Base-by-base conservation (phyloP, 2,329 filamentous ascomycete genomes). In the Emmonsia crescens region DNA sequence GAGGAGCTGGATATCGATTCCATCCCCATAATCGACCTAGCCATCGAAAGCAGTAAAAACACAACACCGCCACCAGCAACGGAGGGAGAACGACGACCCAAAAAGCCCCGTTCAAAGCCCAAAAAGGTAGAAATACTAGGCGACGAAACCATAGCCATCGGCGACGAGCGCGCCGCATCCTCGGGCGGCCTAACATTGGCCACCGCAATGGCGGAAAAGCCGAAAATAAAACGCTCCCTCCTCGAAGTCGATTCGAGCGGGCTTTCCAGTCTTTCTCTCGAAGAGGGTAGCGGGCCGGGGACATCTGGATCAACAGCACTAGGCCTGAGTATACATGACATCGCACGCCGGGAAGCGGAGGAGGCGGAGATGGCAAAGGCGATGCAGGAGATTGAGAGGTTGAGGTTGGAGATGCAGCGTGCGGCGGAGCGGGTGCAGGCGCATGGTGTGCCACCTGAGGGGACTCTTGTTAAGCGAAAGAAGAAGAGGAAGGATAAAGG, bases 11-110 rank as follows among this genome's bases (percentile, higher is more conserved):
- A 99, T 71, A 87, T 99, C 51, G 94, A 99, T 74, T 85, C 90
- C 1, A 99, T 99, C 68, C 94, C 94, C 1, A 93, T 99, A 69
- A 94, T 99, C 85, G 86, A 96, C 71, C 81, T 99, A 55, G 87
- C 95, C 64, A 82, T 96, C 8, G 86, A 87, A 38, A 82, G 82
- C 63, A 72, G 81, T 9, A 74, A 73, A 33, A 5, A 21, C 9
- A 29, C 51, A 54, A 10, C 31, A 21, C 5, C n/a, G 6, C 29
- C 29, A 54, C 24, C 29, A 61, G 65, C 52, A 56, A 36, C n/a
- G 12, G 57, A 60, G 71, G 58, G 64, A 68, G 59, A 60, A 31
- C 27, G 38, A 29, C 27, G 68, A 63, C 57, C 64, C 62, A 71
- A 63, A 66, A 74, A 64, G 67, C 75, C 64, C 70, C 73, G 67